These are phyloP conservation scores for Aegilops sharonensis DNA, from an alignment of 176 grass and related monocot genomes.

Conservation along the genomic window DNA sequence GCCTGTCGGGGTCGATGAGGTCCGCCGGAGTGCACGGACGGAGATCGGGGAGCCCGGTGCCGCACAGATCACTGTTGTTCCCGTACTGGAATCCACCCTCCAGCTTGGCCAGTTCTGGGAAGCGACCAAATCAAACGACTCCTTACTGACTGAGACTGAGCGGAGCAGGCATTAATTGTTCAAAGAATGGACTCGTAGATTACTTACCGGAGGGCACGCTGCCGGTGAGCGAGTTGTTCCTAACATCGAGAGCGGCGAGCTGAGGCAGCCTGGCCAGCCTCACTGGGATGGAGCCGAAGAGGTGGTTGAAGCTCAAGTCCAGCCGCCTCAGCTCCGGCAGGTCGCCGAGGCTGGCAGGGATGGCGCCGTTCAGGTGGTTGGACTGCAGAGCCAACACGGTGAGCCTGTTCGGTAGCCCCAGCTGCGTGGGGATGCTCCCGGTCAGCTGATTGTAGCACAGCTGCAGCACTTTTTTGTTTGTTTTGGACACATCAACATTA, in stretches of 20 bases:
- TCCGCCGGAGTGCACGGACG: constrained; percentile 71
- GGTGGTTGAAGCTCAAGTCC: constrained; percentile 75
- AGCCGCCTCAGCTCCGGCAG: constrained; percentile 62
- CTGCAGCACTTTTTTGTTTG: constrained; percentile 63
- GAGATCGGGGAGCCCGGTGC: constrained; percentile 53
- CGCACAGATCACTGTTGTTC: constrained; percentile 81
- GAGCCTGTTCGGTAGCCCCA: constrained; percentile 66
- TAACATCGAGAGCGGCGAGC: constrained; percentile 65
- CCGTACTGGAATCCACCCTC: constrained; percentile 68
- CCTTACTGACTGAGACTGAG: neutral
- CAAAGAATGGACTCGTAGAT: too few relatives aligned
- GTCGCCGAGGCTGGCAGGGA: constrained; percentile 86
- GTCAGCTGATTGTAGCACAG: constrained; percentile 90
- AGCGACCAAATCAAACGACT: constrained; percentile 2
- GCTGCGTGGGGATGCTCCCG: constrained; percentile 88
- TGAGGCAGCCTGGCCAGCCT: constrained; percentile 57
- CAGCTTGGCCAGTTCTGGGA: constrained; percentile 67
- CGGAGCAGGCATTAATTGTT: neutral
- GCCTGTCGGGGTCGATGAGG: constrained; percentile 58
- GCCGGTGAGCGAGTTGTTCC: constrained; percentile 92
- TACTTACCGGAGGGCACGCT: constrained; percentile 73
- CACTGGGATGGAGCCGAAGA: constrained; percentile 85
- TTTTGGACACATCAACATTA: neutral
- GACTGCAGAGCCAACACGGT: constrained; percentile 82
- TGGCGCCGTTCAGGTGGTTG: constrained; percentile 76